Conservation (phyloP, 192 early-diverging fungal genomes). For the Rhizophagus prolifer region DNA sequence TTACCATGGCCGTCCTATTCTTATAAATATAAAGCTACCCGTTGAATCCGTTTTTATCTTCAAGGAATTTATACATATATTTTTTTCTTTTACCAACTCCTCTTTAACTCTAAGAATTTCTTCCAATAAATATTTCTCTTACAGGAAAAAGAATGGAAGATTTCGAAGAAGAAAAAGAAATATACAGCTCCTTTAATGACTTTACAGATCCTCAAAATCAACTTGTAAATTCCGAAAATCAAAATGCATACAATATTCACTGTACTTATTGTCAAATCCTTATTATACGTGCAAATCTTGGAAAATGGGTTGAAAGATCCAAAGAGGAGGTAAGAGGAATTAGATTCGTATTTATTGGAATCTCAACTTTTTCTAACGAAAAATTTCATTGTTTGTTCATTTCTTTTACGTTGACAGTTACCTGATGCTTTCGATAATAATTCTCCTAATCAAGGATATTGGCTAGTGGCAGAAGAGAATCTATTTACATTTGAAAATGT, state of each 20-base stretch:
- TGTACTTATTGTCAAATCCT: constrained; percentile 47
- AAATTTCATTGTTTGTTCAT: background rate
- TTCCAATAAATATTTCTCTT: background rate
- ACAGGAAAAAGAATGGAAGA: background rate
- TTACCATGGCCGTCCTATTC: no score
- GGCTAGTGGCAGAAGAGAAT: constrained; percentile 78
- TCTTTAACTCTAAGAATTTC: no score
- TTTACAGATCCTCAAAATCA: constrained; percentile 12
- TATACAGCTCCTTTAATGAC: background rate
- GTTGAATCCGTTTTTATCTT: no score
- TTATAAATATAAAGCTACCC: no score
- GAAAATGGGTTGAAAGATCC: constrained; percentile 43
- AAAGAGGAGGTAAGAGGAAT: constrained; percentile 36
- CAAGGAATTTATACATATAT: no score
- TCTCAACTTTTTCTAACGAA: background rate
- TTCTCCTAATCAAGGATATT: constrained; percentile 36
- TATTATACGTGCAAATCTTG: constrained; percentile 45
- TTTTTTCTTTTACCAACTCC: no score
- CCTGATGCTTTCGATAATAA: background rate
- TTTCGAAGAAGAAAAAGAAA: no score
- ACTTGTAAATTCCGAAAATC: constrained; percentile 2
- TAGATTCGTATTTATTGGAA: background rate
- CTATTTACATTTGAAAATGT: constrained; percentile 86
- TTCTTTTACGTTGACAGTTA: constrained; percentile 21
- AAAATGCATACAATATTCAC: constrained; percentile 47